A percentile compares a stretch with the other conserved stretches of the same genome.
Conservation (phyloP, 768 basidiomycete species). For the Solioccasus polychromus region DNA sequence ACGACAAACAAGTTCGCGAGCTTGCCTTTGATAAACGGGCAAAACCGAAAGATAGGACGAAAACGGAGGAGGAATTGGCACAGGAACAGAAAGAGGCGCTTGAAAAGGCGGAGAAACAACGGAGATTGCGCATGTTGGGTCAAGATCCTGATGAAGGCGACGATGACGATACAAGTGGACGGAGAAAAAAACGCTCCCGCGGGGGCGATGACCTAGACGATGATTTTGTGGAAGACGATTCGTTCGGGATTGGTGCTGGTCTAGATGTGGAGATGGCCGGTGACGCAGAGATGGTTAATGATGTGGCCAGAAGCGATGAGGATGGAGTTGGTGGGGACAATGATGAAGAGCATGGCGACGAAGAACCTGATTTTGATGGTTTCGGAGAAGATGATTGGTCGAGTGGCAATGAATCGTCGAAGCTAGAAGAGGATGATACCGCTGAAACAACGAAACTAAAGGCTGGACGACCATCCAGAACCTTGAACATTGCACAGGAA, state of each 20-base stretch:
- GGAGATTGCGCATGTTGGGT: constrained; percentile 84
- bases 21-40: constrained; percentile 92
- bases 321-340: constrained; percentile 31
- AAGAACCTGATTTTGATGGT: constrained; percentile 31
- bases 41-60: constrained; percentile 91
- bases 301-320: constrained; percentile 30
- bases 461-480: constrained; percentile 33
- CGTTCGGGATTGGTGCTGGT: constrained; percentile 30
- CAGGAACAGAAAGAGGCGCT: constrained; percentile 82
- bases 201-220: constrained; percentile 93
- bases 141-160: constrained; percentile 66
- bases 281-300: constrained; percentile 41
- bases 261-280: constrained; percentile 41
- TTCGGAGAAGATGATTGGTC: constrained; percentile 35
- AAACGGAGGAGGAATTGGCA: constrained; percentile 94
- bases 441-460: constrained; percentile 39
- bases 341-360: constrained; percentile 36
- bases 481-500: constrained; percentile 43
- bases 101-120: constrained; percentile 78
- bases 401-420: constrained; percentile 37
- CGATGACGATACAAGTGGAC: constrained; percentile 44
- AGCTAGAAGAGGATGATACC: constrained; percentile 33
- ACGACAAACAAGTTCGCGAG: constrained; percentile 89
- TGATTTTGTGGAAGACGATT: constrained; percentile 58
- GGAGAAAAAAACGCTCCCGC: constrained; percentile 48